Evolutionary conservation across 2,329 filamentous ascomycete species (phyloP), one percentile per base, ranked within the genome.

Genomic region (Lasiodiplodia theobromae): DNA sequence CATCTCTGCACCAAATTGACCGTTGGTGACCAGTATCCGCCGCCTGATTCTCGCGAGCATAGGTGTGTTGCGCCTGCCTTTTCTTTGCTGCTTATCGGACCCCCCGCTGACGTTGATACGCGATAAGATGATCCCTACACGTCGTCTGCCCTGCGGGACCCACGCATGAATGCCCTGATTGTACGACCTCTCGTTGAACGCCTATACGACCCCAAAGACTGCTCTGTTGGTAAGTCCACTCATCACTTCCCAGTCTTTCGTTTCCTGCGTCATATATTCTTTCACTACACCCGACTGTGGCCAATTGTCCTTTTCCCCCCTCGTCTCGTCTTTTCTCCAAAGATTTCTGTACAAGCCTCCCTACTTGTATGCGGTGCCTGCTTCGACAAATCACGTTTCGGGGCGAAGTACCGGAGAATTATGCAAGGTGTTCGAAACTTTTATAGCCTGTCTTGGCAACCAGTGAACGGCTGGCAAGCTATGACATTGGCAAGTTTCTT

Each of bases 141-240:
- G 68, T 82, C 91, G 68, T 91, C 94, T 73, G 92, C 96, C 82
- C 83, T 96, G 71, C 88, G 90, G 74, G 91, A 93, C 77, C 90
- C 93, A 67, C 87, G 92, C 69, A 93, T 96, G 84, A 96, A 96
- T 76, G 87, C 92, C 63, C 86, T 91, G 1, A 90, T 96, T 54
- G 89, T 96, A 23, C 87, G 93, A 69, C 93, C 93, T 0, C 81
- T 96, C 31, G 92, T 96, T n/a, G 92, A 96, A 77, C 91, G 92
- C 76, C 86, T 95, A 10, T 96, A 93, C 76, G 89, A 92, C 73
- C 85, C 90, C 69, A 86, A 92, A 69, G 93, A 96, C 81, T 89
- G 94, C 49, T 95, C 92, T 1, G 89, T 94, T 67, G 86, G 89
- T 91, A 80, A 71, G 84, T 71, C 4, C 21, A 4, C 10, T 25